Base-by-base conservation (phyloP, 2,329 filamentous ascomycete genomes). In the Aspergillus sp. region DNA sequence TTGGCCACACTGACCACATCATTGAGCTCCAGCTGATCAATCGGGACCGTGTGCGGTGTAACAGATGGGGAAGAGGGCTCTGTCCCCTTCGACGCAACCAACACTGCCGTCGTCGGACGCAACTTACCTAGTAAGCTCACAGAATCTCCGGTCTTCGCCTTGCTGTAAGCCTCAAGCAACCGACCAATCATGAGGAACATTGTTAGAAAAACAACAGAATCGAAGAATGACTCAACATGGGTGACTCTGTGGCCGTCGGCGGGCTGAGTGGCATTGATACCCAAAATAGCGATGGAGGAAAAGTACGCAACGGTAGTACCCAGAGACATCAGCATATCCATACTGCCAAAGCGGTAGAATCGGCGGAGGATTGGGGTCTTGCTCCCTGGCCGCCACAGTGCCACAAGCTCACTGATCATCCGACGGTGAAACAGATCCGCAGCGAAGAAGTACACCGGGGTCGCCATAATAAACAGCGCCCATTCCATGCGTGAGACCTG, bases 311-410 rank as follows among this genome's bases (percentile, higher is more conserved):
- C 91, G 2, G 86, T 89, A 0, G 93, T 96, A 4, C 92, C 93
- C 2, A 96, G 81, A 6, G 89, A 95, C 74, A 97, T 93, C 58
- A 97, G 83, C 78, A 96, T 89, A 70, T 96, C 96, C 93, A 97
- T 97, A 77, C 92, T 96, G 8, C 93, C 93, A 68, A 97, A 97
- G n/a, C 89, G 87, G 72, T 92, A 91, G 68, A 97, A 93, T 13
- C 93, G 82, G 64, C 88, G 84, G 15, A 90, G 66, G 4, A 96
- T 71, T 0, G 91, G 89, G 1, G 88, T 88, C 36, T 83, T 85
- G 69, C 91, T 96, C 26, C 86, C 84, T 2, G 79, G 85, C 18
- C 89, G 83, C 93, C 93, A 97, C 61, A 96, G 79, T 0, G 86
- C 82, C 59, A 81, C 81, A 11, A 97, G 77, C 66, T 96, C 93